A percentile compares a stretch with the other conserved stretches of the same genome.
Conservation (phyloP, 2,329 filamentous ascomycete genomes). For the Fusarium haematococcum region DNA sequence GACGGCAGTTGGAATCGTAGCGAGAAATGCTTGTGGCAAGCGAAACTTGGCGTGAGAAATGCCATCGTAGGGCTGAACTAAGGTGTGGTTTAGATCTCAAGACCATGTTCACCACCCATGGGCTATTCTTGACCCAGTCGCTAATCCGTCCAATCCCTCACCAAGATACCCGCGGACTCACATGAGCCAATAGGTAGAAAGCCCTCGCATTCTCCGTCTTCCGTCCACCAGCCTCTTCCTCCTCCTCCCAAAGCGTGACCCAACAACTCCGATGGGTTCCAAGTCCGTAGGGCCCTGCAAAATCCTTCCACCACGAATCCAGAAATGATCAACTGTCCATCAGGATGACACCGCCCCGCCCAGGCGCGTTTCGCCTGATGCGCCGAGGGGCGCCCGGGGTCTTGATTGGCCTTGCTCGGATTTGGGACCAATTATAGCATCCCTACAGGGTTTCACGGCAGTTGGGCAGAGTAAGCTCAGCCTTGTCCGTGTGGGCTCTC, state of each 20-base stretch:
- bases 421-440: not conserved
- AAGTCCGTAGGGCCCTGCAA: not conserved
- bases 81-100: not conserved
- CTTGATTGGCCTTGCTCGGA: not conserved
- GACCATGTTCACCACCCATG: not conserved
- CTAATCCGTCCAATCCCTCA: not conserved
- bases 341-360: conserved; percentile 1
- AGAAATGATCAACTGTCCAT: not conserved
- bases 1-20: not conserved
- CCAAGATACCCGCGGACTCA: not conserved
- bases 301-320: not conserved
- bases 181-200: not conserved
- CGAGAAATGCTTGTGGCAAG: not conserved
- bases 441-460: conserved; percentile 1
- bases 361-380: not conserved
- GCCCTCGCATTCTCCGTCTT: not conserved
- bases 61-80: not conserved
- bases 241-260: not conserved
- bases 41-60: not conserved
- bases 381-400: not conserved
- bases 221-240: not conserved
- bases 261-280: not conserved
- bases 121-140: not conserved
- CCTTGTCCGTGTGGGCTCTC: not conserved
- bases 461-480: not conserved